phyloP scores from a whole-genome alignment of 1,139 yeast genomes.

The Pichia sp. region DNA sequence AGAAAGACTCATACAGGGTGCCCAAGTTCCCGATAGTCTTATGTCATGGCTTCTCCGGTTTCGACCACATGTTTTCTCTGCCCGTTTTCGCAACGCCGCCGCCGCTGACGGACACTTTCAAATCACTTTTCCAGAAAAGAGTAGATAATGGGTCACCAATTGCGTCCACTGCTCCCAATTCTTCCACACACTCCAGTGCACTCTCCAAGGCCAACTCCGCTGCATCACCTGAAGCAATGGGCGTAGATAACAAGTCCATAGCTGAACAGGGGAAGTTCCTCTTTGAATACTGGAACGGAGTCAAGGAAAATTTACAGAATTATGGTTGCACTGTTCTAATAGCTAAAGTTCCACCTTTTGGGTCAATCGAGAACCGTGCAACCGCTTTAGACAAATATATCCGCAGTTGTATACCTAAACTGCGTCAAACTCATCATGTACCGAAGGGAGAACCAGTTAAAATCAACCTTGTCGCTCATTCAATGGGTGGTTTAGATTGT shows the following conservation, averaged over 20 bases:
- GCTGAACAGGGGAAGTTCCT: constrained; percentile 29
- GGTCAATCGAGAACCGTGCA: constrained; percentile 66
- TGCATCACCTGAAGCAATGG: constrained; percentile 5
- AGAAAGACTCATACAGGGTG: constrained; percentile 15
- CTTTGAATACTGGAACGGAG: constrained; percentile 78
- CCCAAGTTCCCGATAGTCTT: constrained; percentile 21
- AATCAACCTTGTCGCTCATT: constrained; percentile 78
- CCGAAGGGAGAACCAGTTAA: constrained; percentile 33
- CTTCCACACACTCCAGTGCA: neutral
- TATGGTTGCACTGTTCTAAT: constrained; percentile 65
- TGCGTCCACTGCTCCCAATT: neutral
- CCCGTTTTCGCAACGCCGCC: constrained; percentile 10
- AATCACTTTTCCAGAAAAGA: neutral
- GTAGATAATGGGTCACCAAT: neutral
- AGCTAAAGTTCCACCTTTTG: constrained; percentile 80
- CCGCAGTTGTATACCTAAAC: constrained; percentile 29
- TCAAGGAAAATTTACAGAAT: constrained; percentile 49
- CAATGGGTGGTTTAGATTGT: constrained; percentile 91
- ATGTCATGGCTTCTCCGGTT: constrained; percentile 23
- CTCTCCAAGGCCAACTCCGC: neutral
- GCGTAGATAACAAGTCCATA: constrained; percentile 8
- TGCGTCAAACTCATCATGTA: constrained; percentile 19
- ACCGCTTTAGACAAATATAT: constrained; percentile 47
- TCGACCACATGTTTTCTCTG: constrained; percentile 16
- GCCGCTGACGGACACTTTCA: constrained; percentile 9